Evolutionary conservation across 2,329 filamentous ascomycete genomes (phyloP), one percentile per base, ranked within the genome.

Genomic region (Penicillium sp.): DNA sequence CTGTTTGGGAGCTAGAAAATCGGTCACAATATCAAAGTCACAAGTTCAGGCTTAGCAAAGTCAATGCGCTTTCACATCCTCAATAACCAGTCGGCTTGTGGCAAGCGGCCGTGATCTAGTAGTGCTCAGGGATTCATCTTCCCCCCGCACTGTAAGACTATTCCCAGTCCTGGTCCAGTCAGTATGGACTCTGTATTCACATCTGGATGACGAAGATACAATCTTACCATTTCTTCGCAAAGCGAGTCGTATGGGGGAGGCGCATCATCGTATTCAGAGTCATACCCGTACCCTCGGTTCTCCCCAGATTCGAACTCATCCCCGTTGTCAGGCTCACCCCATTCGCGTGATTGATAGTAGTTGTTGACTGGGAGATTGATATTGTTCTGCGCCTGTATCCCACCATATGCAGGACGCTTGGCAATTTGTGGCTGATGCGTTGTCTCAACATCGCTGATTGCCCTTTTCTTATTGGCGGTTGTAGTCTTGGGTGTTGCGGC

Each of bases 201-300:
- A 13, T 29, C 3, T 24, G 3, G 6, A 41, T 10, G 9, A 9
- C 5, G 14, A 16, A 9, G 16, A 16, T 21, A 21, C 3, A 34
- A 14, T 14, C 13, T 41, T 46, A 51, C 34, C 24, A n/a, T 40
- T 21, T 13, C 3, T 21, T 13, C 3, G 9, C 24, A 51, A 13
- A 24, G 32, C 9, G 1, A 14, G n/a, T 51, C 49, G 4, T 51
- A 51, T 10, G 49, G 40, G 5, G 42, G 49, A 27, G 49, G 49
- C 13, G 14, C 49, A 16, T 51, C 36, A 8, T 40, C 8, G 10
- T 27, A 31, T 31, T 29, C 39, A 10, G 18, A 22, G 29, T 50
- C 31, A 34, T 36, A 36, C n/a, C 34, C 34, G n/a, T n/a, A 7
- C 34, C 7, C 13, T 27, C 24, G 24, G 3, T 36, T 13, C n/a